Base-by-base conservation (phyloP, 768 basidiomycete species). In the Boletus sensibilis region DNA sequence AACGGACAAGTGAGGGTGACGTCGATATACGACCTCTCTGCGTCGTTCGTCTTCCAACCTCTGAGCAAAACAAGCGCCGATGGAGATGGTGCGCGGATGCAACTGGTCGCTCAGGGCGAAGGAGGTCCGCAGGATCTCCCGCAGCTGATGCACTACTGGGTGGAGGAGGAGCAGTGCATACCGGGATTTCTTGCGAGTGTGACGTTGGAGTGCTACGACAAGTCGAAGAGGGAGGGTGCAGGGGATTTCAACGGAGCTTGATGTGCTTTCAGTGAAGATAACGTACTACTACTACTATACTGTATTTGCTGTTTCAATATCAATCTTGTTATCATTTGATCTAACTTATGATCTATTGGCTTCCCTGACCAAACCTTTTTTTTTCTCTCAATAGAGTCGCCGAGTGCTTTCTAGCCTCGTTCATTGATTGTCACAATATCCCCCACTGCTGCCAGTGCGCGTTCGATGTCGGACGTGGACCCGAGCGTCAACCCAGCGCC, bases 1-100 rank as follows among this genome's bases (percentile, higher is more conserved):
- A 93, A 92, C 49, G 95, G 94, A 0, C 86, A 92, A 62, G 88
- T 98, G 47, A 82, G 91, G 21, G 85, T 97, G 57, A 95, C 94
- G 5, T 90, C 88, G n/a, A 81, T 92, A 63, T 98, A 88, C 74
- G 94, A 97, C 59, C 82, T 92, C 7, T 82, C 82, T 51, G 90
- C 92, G 29, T 86, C 89, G 46, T 95, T 97, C 67, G 89, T 94
- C 31, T 92, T 99, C 70, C 85, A 87, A 67, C 88, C 90, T 2
- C 69, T 68, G 57, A 73, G 66, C 64, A 78, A 64, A 65, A 67
- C 52, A 62, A 70, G 64, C 64, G 64, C 60, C 31, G 70, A 76
- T 61, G 73, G 68, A 2, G 76, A 71, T 27, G 78, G 74, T 14
- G 77, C 75, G 52, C 79, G 76, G 55, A 88, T 92, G 87, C 85